Evolutionary conservation across 2,329 filamentous ascomycete genomes (phyloP).

Genomic region (Cladosporium sp.): DNA sequence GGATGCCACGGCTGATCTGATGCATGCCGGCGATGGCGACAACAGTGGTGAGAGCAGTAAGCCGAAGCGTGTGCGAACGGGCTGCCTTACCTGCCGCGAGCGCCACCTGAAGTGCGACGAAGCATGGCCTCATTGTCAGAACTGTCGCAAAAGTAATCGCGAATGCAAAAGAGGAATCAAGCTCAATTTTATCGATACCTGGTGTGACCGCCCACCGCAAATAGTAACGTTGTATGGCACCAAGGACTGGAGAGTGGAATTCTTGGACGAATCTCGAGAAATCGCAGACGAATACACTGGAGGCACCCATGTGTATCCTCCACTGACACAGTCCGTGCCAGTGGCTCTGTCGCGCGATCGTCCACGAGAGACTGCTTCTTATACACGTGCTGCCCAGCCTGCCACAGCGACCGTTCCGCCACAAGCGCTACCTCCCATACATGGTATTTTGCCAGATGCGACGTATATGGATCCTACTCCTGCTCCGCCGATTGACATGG

Average conservation of each 20-base stretch:
- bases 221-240: conserved; percentile 58
- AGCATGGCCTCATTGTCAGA: conserved; percentile 65
- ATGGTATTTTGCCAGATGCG: conserved; percentile 51
- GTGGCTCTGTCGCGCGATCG: conserved; percentile 35
- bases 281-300: conserved; percentile 90
- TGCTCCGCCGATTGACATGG: conserved; percentile 35
- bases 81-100: conserved; percentile 87
- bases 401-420: conserved; percentile 41
- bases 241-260: conserved; percentile 71
- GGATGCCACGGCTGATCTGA: conserved; percentile 29
- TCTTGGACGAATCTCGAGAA: conserved; percentile 83
- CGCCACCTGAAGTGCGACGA: conserved; percentile 92
- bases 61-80: conserved; percentile 84
- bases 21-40: conserved; percentile 35
- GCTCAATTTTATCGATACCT: conserved; percentile 88
- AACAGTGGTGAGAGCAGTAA: conserved; percentile 52
- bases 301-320: conserved; percentile 71
- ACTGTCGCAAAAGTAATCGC: conserved; percentile 85
- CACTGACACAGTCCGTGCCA: conserved; percentile 34
- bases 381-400: conserved; percentile 22
- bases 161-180: conserved; percentile 83
- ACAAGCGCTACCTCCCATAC: conserved; percentile 55
- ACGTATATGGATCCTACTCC: conserved; percentile 37
- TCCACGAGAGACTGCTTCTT: conserved; percentile 22
- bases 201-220: conserved; percentile 65